These are phyloP conservation scores for Fraxinus paxiana DNA, from an alignment of 305 asterid genomes.

Conservation along the genomic window DNA sequence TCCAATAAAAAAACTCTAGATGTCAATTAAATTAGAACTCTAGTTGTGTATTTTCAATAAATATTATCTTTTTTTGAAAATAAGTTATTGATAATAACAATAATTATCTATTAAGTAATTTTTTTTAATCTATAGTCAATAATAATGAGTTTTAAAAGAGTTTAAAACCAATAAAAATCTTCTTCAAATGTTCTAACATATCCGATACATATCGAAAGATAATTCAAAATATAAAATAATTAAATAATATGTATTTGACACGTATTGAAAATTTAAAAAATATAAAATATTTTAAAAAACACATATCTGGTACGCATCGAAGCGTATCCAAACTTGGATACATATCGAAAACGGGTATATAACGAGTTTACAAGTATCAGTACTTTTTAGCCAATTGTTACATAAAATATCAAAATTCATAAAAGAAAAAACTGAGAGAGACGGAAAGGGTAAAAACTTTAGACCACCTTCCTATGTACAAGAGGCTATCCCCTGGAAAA, in stretches of 20 bases:
- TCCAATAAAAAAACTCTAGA: neutral
- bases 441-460: neutral
- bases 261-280: too few relatives aligned
- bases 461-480: neutral
- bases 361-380: neutral
- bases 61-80: neutral
- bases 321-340: neutral
- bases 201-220: neutral
- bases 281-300: too few relatives aligned
- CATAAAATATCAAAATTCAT: conserved; percentile 1
- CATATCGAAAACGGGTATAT: neutral
- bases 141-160: neutral
- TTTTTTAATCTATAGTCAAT: neutral
- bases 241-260: too few relatives aligned
- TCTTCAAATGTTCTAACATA: neutral
- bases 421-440: neutral
- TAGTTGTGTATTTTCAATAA: neutral
- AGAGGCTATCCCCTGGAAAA: neutral
- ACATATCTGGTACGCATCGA: neutral
- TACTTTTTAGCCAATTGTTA: neutral
- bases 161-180: neutral
- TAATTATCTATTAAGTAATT: neutral
- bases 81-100: neutral
- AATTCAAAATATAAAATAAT: too few relatives aligned
- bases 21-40: neutral